Conservation (phyloP, 305 asterid species). For the Fraxinus dipetala region DNA sequence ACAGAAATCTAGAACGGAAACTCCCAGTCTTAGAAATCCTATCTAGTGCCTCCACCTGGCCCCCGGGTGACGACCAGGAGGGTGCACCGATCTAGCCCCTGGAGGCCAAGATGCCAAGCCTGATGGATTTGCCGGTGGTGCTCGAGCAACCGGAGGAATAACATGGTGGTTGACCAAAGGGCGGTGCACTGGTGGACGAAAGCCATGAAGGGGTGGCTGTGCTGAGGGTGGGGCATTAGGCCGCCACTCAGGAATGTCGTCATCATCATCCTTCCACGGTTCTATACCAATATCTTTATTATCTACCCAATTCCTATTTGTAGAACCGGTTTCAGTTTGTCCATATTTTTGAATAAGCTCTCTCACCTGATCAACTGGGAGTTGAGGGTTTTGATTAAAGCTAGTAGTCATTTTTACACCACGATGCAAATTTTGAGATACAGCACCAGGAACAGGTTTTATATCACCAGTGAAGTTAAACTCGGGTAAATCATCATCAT, state of each 20-base stretch:
- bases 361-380: conserved; percentile 73
- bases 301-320: conserved; percentile 28
- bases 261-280: conserved; percentile 89
- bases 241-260: conserved; percentile 94
- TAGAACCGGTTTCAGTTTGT: conserved; percentile 37
- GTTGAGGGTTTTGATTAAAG: conserved; percentile 15
- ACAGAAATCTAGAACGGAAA: neutral
- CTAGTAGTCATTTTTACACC: conserved; percentile 19
- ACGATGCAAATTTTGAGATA: conserved; percentile 30
- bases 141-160: conserved; percentile 10
- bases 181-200: conserved; percentile 23
- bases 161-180: conserved; percentile 19
- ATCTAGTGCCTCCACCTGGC: conserved; percentile 41
- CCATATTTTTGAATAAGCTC: conserved; percentile 86
- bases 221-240: conserved; percentile 46
- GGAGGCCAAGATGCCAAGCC: conserved; percentile 13
- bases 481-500: conserved; percentile 86
- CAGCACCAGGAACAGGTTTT: conserved; percentile 24
- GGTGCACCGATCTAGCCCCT: conserved; percentile 34
- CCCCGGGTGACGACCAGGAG: conserved; percentile 33
- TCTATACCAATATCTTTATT: conserved; percentile 44
- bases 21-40: neutral
- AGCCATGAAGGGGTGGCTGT: conserved; percentile 25
- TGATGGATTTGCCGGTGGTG: conserved; percentile 10
- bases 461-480: conserved; percentile 55